Percentiles rank a stretch among this genome's conserved stretches.
Conservation (phyloP, 768 basidiomycete genomes). For the Trametes elegans region DNA sequence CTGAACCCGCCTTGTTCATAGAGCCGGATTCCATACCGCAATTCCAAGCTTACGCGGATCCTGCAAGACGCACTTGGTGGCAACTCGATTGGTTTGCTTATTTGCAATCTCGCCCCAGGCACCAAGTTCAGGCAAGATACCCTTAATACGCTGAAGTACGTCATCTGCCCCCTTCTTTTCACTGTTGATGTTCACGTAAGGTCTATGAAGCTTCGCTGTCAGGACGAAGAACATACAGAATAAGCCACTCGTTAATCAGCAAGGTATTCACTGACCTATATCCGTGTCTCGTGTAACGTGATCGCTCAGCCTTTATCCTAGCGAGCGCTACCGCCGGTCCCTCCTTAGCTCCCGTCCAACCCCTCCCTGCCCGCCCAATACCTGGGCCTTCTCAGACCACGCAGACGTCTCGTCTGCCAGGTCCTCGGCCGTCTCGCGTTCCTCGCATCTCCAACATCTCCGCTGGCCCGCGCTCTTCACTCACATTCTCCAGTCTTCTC, state of each 20-base stretch:
- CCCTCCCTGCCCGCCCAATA: conserved; percentile 58
- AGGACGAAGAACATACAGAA: conserved; percentile 88
- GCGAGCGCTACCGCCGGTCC: neutral
- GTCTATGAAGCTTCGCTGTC: conserved; percentile 61
- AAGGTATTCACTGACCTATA: conserved; percentile 42
- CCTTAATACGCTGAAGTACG: conserved; percentile 85
- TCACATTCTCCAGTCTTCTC: conserved; percentile 4
- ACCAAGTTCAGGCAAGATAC: conserved; percentile 82
- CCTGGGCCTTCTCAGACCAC: conserved; percentile 54
- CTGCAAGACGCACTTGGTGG: conserved; percentile 91
- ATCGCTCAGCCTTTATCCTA: neutral
- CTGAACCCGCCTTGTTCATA: conserved; percentile 25
- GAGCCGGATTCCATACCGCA: conserved; percentile 84
- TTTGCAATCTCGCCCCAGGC: conserved; percentile 87
- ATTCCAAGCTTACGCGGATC: conserved; percentile 85
- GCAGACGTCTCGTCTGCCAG: conserved; percentile 41
- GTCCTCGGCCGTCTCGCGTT: conserved; percentile 19
- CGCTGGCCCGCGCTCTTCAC: neutral
- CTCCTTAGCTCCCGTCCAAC: conserved; percentile 37
- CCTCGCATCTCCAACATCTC: conserved; percentile 22
- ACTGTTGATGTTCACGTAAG: neutral
- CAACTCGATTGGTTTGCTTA: conserved; percentile 71
- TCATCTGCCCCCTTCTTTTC: neutral
- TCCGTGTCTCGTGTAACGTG: neutral
- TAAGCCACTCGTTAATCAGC: conserved; percentile 74